Conservation (phyloP, 768 basidiomycete species). For the Suillus plorans region DNA sequence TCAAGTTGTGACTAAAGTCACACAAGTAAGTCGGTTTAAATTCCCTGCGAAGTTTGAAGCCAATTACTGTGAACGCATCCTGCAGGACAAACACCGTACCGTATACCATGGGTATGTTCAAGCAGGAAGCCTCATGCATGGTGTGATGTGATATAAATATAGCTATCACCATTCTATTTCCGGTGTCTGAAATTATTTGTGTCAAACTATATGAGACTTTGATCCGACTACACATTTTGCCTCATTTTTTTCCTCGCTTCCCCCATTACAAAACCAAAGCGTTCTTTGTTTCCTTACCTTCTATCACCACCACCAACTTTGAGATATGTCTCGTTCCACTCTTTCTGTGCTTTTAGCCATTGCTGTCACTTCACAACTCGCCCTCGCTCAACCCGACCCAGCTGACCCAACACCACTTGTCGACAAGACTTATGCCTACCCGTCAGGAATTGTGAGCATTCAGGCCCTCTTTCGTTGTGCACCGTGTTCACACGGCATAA, state of each 20-base stretch:
- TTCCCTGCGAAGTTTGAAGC: too few relatives aligned
- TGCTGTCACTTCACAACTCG: constrained; percentile 27
- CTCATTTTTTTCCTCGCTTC: constrained; percentile 1
- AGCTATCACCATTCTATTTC: not conserved
- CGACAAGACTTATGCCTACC: constrained; percentile 44
- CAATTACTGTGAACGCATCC: too few relatives aligned
- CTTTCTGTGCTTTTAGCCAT: constrained; percentile 40
- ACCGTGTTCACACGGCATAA: not conserved
- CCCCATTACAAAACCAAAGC: not conserved
- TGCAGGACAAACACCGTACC: too few relatives aligned
- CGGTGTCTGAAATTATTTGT: constrained; percentile 8
- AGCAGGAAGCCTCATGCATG: too few relatives aligned
- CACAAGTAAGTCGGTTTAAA: too few relatives aligned
- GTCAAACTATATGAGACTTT: not conserved
- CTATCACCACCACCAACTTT: not conserved
- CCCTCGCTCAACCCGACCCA: constrained; percentile 34
- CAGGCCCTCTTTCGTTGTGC: not conserved
- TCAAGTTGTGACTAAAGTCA: too few relatives aligned
- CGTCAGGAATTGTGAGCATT: constrained; percentile 39
- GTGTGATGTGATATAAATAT: not conserved
- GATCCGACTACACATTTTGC: not conserved
- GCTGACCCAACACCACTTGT: constrained; percentile 50
- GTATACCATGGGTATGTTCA: too few relatives aligned
- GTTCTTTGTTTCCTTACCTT: not conserved
- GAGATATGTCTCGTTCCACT: constrained; percentile 50